Evolutionary conservation across 345 rosid genomes (phyloP).

Genomic region (Erysimum cheiranthoides): DNA sequence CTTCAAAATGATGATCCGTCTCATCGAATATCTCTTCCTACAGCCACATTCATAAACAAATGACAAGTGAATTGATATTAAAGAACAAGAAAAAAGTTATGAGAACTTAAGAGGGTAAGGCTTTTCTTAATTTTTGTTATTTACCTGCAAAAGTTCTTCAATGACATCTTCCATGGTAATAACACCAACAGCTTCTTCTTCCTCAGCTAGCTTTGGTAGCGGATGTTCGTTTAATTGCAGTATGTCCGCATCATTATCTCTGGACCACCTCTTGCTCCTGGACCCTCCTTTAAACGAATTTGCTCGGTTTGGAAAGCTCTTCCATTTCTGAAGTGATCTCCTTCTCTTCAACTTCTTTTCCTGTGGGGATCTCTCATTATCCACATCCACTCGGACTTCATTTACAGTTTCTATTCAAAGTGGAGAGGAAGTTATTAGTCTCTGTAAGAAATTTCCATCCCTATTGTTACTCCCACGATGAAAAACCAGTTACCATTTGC

Average conservation of each 20-base stretch:
- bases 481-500: constrained; percentile 4
- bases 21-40: constrained; percentile 96
- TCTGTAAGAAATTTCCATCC: neutral
- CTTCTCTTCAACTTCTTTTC: constrained; percentile 56
- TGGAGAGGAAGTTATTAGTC: neutral
- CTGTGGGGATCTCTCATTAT: constrained; percentile 48
- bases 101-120: neutral
- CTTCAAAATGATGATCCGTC: constrained; percentile 80
- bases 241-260: constrained; percentile 66
- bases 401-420: constrained; percentile 45
- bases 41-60: neutral
- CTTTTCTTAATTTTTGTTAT: neutral
- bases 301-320: constrained; percentile 64
- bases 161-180: constrained; percentile 98
- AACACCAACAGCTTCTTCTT: constrained; percentile 83
- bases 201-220: constrained; percentile 68
- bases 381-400: constrained; percentile 65
- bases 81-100: neutral
- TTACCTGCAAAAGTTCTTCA: constrained; percentile 90
- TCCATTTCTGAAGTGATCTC: constrained; percentile 72
- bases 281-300: constrained; percentile 50
- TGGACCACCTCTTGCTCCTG: constrained; percentile 75
- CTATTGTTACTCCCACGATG: neutral
- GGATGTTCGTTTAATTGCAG: constrained; percentile 58
- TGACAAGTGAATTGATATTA: neutral